A percentile compares a stretch with the other conserved stretches of the same genome.
Conservation (phyloP, 106 monocot species). For the Ottelia alismoides region DNA sequence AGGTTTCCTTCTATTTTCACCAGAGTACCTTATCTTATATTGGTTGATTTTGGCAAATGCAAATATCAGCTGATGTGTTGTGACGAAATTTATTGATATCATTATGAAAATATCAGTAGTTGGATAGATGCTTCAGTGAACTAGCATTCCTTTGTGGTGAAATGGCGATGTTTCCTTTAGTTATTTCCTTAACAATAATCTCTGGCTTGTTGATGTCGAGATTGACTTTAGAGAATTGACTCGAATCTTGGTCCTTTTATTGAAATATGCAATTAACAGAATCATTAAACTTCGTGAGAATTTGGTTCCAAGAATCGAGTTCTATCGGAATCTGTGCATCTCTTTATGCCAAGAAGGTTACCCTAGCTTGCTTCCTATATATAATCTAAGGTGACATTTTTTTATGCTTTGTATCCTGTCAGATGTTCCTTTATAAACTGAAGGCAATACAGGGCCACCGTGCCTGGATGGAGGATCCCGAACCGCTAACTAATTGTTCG, state of each 20-base stretch:
- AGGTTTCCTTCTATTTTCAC: constrained; percentile 26
- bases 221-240: no score
- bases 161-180: no score
- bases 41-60: not conserved
- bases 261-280: no score
- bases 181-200: no score
- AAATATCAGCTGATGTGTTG: not conserved
- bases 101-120: not conserved
- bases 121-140: not conserved
- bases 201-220: no score
- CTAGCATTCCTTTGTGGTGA: not conserved
- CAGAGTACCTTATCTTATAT: not conserved
- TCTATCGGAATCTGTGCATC: not conserved
- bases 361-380: not conserved
- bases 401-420: not conserved
- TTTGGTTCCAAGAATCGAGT: not conserved
- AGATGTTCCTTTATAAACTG: constrained; percentile 72
- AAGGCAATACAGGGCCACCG: constrained; percentile 53
- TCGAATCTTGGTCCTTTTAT: no score
- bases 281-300: not conserved
- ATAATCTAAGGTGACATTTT: not conserved
- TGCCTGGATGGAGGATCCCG: constrained; percentile 80
- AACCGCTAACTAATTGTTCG: constrained; percentile 63
- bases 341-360: not conserved
- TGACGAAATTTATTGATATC: no score